Conservation (phyloP, 495 filamentous ascomycete genomes). For the Penicillium mononematosum region DNA sequence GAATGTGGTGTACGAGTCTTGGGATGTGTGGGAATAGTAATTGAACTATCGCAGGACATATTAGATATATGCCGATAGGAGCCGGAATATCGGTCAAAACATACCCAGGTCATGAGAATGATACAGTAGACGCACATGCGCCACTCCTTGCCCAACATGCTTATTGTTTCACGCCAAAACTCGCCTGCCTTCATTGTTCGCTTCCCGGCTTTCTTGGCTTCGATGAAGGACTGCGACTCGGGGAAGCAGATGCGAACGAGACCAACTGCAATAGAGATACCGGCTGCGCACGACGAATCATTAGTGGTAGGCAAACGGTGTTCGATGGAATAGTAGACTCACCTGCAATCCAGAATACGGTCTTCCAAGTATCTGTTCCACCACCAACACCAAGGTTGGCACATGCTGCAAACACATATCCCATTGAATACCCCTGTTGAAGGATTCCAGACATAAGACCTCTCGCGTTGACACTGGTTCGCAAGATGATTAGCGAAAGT, state of each 20-base stretch:
- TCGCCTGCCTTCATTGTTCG: constrained; percentile 45
- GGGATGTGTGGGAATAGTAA: constrained; percentile 64
- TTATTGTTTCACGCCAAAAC: constrained; percentile 61
- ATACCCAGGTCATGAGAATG: constrained; percentile 70
- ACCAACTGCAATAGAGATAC: constrained; percentile 61
- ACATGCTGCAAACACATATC: constrained; percentile 71
- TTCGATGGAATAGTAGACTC: not conserved
- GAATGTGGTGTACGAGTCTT: constrained; percentile 78
- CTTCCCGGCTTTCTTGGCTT: constrained; percentile 55
- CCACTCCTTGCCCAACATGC: constrained; percentile 67
- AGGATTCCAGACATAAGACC: constrained; percentile 76
- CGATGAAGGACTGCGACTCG: constrained; percentile 68
- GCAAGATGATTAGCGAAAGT: constrained; percentile 13
- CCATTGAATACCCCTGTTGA: constrained; percentile 75
- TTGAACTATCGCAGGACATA: constrained; percentile 34
- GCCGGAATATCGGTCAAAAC: constrained; percentile 14
- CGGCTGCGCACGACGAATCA: constrained; percentile 34
- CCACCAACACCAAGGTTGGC: constrained; percentile 66
- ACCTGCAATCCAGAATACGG: constrained; percentile 59
- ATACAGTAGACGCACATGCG: constrained; percentile 67
- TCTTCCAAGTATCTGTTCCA: constrained; percentile 57
- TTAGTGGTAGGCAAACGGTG: not conserved
- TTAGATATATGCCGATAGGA: not conserved
- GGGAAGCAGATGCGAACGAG: constrained; percentile 64
- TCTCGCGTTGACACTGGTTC: constrained; percentile 52